Base-by-base conservation (phyloP, 2,329 filamentous ascomycete species). In the Reticulascus tulasneorum region DNA sequence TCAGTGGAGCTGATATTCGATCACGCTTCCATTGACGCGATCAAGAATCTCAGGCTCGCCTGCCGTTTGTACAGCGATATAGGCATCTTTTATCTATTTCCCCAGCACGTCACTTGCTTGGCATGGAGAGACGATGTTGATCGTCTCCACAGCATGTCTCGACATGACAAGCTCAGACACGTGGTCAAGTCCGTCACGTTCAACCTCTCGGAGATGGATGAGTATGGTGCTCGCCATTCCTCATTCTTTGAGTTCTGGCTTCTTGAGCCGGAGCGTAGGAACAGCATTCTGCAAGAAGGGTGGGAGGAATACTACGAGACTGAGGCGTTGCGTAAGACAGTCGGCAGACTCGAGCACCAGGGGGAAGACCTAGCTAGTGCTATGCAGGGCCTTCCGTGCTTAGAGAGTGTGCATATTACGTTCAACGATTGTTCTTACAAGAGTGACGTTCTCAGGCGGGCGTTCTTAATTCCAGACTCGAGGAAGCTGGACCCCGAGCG, bases 91-190 rank as follows among this genome's bases (percentile, higher is more conserved):
- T 67, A 61, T 38, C 51, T 72, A 38, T 46, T 71, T 18, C 48
- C 54, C n/a, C 46, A 62, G 4, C 45, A 54, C 35, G 71, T 75
- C 49, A 57, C 53, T 17, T 59, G 60, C 13, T 51, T 70, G 29
- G 60, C 61, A 33, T 71, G 66, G 62, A 60, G 63, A 34, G 56
- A 67, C 7, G 69, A 73, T 44, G 58, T 68, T 26, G 53, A 58
- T 28, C 60, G 66, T 12, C 57, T 75, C 15, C 58, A 64, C 37
- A 54, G 53, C 31, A 67, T 75, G 37, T 64, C 69, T 12, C 50
- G 52, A 34, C 58, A 69, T 42, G 57, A 62, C 24, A 62, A 60
- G 6, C 60, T 71, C 21, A 60, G 62, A 33, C 50, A 50, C 27
- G 59, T 56, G 39, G 64, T 74, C 50, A 55, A 57, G 19, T 59